phyloP scores from a whole-genome alignment of 371 early-diverging fungal genomes.

The Hamiltosporidium magnivora region DNA sequence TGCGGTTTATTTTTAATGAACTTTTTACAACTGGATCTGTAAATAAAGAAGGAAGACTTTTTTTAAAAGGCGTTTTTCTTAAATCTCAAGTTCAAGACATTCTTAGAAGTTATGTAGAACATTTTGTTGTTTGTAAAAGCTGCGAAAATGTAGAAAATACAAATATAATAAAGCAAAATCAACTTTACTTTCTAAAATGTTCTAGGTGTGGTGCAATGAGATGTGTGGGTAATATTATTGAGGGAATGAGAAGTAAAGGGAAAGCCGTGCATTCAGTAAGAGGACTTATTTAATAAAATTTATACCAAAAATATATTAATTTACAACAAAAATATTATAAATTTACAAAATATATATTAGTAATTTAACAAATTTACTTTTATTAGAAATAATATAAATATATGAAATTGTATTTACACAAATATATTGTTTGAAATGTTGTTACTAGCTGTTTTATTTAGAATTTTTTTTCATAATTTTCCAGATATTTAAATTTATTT shows the following conservation, averaged over 20 bases:
- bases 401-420: too few relatives aligned
- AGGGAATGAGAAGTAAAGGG: conserved; percentile 42
- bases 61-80: conserved; percentile 49
- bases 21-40: conserved; percentile 48
- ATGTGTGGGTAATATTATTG: conserved; percentile 33
- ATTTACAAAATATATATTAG: too few relatives aligned
- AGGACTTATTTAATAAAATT: conserved; percentile 22
- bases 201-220: conserved; percentile 41
- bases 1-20: conserved; percentile 41
- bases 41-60: conserved; percentile 49
- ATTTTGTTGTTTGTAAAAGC: conserved; percentile 52
- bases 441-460: too few relatives aligned
- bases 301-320: background rate
- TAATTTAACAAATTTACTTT: too few relatives aligned
- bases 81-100: conserved; percentile 48
- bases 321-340: too few relatives aligned
- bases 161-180: conserved; percentile 49
- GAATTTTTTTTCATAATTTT: too few relatives aligned
- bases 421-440: too few relatives aligned
- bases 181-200: conserved; percentile 52
- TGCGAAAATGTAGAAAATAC: conserved; percentile 48
- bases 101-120: conserved; percentile 49
- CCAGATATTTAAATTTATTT: too few relatives aligned
- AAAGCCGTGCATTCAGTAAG: conserved; percentile 23
- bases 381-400: too few relatives aligned